These are phyloP conservation scores for Articulospora tetracladia DNA, from an alignment of 495 filamentous ascomycete species.

Conservation along the genomic window DNA sequence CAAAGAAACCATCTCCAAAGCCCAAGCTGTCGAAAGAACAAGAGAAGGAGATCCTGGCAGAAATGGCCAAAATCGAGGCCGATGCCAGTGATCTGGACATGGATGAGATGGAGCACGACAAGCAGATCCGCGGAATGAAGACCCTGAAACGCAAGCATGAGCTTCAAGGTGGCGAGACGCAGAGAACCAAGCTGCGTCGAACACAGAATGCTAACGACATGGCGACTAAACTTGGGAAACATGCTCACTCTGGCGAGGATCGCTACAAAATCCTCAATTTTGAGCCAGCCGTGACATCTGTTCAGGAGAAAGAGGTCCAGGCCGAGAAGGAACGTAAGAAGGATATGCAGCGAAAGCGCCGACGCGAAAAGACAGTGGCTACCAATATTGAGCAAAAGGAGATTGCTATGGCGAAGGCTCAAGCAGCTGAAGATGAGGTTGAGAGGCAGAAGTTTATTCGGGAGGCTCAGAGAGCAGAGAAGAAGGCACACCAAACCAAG, in stretches of 20 bases:
- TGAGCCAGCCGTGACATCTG: slow-evolving; percentile 72
- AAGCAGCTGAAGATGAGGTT: slow-evolving; percentile 67
- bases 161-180: slow-evolving; percentile 50
- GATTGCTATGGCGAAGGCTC: slow-evolving; percentile 72
- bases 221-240: slow-evolving; percentile 36
- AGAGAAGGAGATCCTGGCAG: slow-evolving; percentile 61
- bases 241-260: slow-evolving; percentile 44
- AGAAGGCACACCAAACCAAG: slow-evolving; percentile 82
- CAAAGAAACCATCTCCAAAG: slow-evolving; percentile 31
- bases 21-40: slow-evolving; percentile 58
- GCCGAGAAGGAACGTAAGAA: slow-evolving; percentile 99
- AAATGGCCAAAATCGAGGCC: slow-evolving; percentile 62
- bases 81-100: slow-evolving; percentile 66
- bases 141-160: slow-evolving; percentile 58
- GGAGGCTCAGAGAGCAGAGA: slow-evolving; percentile 79
- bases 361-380: slow-evolving; percentile 92
- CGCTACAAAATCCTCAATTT: slow-evolving; percentile 45
- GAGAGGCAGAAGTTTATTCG: slow-evolving; percentile 73
- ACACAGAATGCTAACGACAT: slow-evolving; percentile 30
- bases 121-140: slow-evolving; percentile 47
- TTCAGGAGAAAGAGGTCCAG: slow-evolving; percentile 82
- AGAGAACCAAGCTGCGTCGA: slow-evolving; percentile 54
- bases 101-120: slow-evolving; percentile 57
- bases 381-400: slow-evolving; percentile 80
- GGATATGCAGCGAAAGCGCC: slow-evolving; percentile 96